Evolutionary conservation across 1,284 basidiomycete species (phyloP), one percentile per base, ranked within the genome.

Genomic region (Pseudozyma flocculosa): DNA sequence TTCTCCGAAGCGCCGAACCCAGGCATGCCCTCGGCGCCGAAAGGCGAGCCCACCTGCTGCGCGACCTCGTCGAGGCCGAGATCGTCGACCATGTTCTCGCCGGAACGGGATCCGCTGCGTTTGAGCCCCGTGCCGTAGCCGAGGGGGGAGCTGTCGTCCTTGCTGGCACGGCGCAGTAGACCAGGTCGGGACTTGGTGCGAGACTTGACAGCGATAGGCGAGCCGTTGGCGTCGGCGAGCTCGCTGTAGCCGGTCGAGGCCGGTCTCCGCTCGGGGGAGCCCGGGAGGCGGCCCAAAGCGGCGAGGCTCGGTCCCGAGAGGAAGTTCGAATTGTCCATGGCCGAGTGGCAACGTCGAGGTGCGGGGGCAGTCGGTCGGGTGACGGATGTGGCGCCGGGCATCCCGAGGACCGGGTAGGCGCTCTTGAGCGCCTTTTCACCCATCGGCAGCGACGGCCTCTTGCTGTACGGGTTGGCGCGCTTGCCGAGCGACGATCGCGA

Each of bases 1-100:
- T 64, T 64, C 44, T 76, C 73, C 2, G 70, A 75, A 2, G 71
- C 54, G 23, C 73, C 73, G 34, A 76, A 76, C 14, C 69, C 73
- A 23, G 73, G 72, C 41, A 76, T 38, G 18, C 50, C 48, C 43
- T 65, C 62, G 3, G 54, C 58, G 43, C 57, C 53, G 19, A 54
- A 54, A 17, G 62, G 62, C 2, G 57, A 61, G 38, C 48, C 48
- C n/a, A 32, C 34, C 21, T 44, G 54, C 37, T n/a, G 15, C 14
- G 49, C 29, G 13, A 43, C 36, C 32, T 64, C 53, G 43, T 32
- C 43, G n/a, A 65, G 50, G n/a, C 47, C 54, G 38, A 65, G 22
- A 37, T 61, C 58, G 42, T 65, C 58, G n/a, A 52, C 49, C 50
- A 57, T 57, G 26, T 41, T 34, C 30, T 63, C 61, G 39, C 47